These are phyloP conservation scores for Boletus sp. DNA, from an alignment of 768 basidiomycete genomes.

Conservation along the genomic window DNA sequence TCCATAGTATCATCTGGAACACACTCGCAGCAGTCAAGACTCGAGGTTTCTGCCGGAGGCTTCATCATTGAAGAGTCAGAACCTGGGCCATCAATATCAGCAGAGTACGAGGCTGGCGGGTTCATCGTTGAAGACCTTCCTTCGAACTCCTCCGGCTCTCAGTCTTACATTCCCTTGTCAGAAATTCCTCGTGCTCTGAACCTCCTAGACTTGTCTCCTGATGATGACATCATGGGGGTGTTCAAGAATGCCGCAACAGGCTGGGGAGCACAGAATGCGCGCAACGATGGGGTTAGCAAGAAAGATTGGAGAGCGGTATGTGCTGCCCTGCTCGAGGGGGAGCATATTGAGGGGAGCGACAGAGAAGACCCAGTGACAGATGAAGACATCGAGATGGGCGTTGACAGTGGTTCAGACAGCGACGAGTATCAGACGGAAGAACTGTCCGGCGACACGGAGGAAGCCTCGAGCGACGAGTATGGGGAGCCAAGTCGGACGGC, in stretches of 20 bases:
- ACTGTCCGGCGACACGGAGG: constrained; percentile 23
- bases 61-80: constrained; percentile 31
- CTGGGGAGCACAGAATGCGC: constrained; percentile 45
- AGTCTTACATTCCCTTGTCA: constrained; percentile 47
- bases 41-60: constrained; percentile 27
- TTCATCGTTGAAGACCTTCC: constrained; percentile 29
- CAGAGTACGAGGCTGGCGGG: constrained; percentile 26
- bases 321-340: constrained; percentile 61
- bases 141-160: constrained; percentile 1
- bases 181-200: constrained; percentile 60
- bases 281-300: constrained; percentile 44
- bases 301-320: constrained; percentile 83
- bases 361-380: constrained; percentile 7
- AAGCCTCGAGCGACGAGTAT: constrained; percentile 31
- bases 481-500: constrained; percentile 11
- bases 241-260: constrained; percentile 75
- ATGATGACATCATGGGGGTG: constrained; percentile 70
- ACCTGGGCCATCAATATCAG: constrained; percentile 4
- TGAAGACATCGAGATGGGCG: constrained; percentile 19
- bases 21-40: background rate
- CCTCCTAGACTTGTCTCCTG: constrained; percentile 59
- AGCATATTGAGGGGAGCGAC: constrained; percentile 24
- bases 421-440: constrained; percentile 27
- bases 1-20: constrained; percentile 11
- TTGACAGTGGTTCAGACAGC: constrained; percentile 31